Evolutionary conservation across 768 basidiomycete species (phyloP).

Genomic region (Pleurotus cornucopiae): DNA sequence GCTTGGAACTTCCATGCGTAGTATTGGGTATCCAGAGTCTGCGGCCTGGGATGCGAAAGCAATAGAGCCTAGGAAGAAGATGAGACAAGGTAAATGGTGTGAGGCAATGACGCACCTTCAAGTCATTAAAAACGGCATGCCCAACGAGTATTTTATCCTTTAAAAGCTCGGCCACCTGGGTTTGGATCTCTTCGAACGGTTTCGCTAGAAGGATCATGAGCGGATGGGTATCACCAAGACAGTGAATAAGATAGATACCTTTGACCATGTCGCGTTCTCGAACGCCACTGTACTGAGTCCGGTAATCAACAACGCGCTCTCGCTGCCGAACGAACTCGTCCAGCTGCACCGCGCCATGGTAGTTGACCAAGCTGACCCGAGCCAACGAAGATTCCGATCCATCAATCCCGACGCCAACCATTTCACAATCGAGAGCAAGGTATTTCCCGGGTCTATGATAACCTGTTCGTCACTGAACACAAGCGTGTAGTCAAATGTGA

Average conservation of each 20-base stretch:
- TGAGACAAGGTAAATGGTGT: neutral
- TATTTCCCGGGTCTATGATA: conserved; percentile 59
- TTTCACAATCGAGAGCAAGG: conserved; percentile 91
- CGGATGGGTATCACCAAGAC: neutral
- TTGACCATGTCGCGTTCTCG: conserved; percentile 67
- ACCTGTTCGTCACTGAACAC: conserved; percentile 9
- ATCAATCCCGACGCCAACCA: conserved; percentile 92
- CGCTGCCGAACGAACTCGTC: conserved; percentile 86
- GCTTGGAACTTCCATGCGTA: conserved; percentile 58
- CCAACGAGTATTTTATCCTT: conserved; percentile 81
- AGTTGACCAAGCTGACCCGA: conserved; percentile 88
- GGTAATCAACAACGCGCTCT: conserved; percentile 88
- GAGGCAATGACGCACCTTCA: conserved; percentile 55
- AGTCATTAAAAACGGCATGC: conserved; percentile 88
- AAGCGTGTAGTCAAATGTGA: neutral
- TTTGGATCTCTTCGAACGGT: conserved; percentile 76
- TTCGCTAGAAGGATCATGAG: conserved; percentile 44
- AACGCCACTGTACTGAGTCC: conserved; percentile 88
- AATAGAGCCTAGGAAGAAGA: conserved; percentile 51
- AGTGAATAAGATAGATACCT: conserved; percentile 33
- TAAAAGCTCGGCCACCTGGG: conserved; percentile 68
- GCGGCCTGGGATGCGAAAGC: conserved; percentile 62
- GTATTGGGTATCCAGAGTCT: conserved; percentile 68
- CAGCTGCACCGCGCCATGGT: conserved; percentile 70
- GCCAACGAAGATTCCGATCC: conserved; percentile 83